Evolutionary conservation across 169 alveolate genomes (phyloP).

Genomic region (Plasmodium reichenowi): DNA sequence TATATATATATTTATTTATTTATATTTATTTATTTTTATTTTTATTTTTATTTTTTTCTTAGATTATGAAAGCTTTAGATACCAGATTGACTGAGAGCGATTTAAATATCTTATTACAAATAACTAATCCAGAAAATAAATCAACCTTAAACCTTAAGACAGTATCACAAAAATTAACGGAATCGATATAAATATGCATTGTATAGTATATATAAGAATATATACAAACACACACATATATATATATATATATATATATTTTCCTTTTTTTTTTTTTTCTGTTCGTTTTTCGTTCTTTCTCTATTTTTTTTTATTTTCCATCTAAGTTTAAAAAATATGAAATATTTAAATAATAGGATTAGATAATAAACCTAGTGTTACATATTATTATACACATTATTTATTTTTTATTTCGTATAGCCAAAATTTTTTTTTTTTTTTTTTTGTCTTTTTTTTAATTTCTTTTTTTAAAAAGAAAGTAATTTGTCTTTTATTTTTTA

Average conservation of each 20-base stretch:
- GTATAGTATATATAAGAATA: background rate
- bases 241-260: background rate
- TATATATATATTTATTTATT: background rate
- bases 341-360: background rate
- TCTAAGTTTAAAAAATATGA: background rate
- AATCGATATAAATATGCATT: background rate
- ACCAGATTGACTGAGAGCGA: constrained; percentile 60
- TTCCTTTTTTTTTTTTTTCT: constrained; percentile 6
- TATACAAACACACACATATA: background rate
- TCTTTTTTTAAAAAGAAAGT: no score
- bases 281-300: background rate
- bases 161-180: constrained; percentile 23
- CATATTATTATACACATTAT: no score
- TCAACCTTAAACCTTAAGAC: constrained; percentile 39
- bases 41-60: background rate
- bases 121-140: constrained; percentile 51
- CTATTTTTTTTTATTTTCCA: background rate
- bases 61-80: constrained; percentile 64
- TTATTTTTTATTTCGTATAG: no score
- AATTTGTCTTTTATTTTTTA: no score
- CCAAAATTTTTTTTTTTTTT: no score
- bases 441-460: no score
- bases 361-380: no score
- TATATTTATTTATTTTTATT: no score
- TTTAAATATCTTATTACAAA: constrained; percentile 17